Percentiles rank a stretch among this genome's conserved stretches.
Conservation (phyloP, 1,284 basidiomycete genomes). For the Microbotryum intermedium region DNA sequence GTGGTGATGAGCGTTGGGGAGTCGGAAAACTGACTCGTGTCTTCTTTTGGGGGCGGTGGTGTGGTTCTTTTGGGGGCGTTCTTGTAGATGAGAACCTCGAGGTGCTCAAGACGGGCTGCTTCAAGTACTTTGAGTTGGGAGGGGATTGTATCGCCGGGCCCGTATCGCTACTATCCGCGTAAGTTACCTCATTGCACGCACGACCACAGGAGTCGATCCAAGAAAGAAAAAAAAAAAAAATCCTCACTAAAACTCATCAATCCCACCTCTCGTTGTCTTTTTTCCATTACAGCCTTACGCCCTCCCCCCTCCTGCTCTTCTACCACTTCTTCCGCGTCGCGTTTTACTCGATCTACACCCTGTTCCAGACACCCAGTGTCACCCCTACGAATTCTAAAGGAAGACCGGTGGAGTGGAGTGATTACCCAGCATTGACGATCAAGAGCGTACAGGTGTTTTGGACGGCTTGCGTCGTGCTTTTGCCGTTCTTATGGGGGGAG, state of each 20-base stretch:
- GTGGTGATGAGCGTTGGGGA: not conserved
- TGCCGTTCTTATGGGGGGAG: constrained; percentile 81
- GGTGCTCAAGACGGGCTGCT: constrained; percentile 86
- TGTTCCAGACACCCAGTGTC: constrained; percentile 49
- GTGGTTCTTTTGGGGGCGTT: too few relatives aligned
- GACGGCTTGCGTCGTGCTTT: constrained; percentile 75
- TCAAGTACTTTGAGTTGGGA: constrained; percentile 93
- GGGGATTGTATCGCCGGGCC: constrained; percentile 84
- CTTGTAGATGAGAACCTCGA: constrained; percentile 64
- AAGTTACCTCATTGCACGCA: constrained; percentile 34
- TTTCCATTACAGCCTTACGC: constrained; percentile 47
- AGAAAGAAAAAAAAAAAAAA: too few relatives aligned
- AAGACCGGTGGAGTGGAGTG: constrained; percentile 41
- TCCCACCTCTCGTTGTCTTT: constrained; percentile 12
- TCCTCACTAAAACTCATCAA: too few relatives aligned
- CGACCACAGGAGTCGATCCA: too few relatives aligned
- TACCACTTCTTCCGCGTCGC: constrained; percentile 94
- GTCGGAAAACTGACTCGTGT: too few relatives aligned
- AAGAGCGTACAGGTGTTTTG: constrained; percentile 61
- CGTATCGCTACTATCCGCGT: constrained; percentile 77
- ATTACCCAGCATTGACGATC: constrained; percentile 55
- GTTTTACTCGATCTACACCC: constrained; percentile 51
- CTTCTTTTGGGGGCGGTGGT: too few relatives aligned
- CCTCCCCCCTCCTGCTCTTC: constrained; percentile 67
- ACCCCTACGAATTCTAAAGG: constrained; percentile 33